A percentile compares a stretch with the other conserved stretches of the same genome.
These are phyloP conservation scores for Trichosporon inkin DNA, from an alignment of 1,284 basidiomycete species.

Conservation along the genomic window DNA sequence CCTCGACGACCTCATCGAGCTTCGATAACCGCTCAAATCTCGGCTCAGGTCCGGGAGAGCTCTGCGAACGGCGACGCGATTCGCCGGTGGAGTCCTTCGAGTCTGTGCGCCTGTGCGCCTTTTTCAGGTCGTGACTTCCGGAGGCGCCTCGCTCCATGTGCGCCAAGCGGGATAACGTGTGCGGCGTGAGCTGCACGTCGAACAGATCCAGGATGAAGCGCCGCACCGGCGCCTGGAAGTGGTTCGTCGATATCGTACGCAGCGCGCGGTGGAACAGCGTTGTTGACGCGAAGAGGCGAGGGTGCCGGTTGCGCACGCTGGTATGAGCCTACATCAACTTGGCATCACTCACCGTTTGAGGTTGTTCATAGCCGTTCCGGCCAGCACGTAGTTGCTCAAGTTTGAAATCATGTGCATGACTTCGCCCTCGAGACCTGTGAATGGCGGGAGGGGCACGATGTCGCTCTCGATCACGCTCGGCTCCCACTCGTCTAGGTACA, in stretches of 20 bases:
- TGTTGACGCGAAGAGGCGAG: conserved; percentile 66
- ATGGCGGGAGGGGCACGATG: conserved; percentile 59
- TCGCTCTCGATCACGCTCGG: conserved; percentile 36
- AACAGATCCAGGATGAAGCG: conserved; percentile 91
- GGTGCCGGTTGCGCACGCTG: conserved; percentile 72
- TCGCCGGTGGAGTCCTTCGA: conserved; percentile 4
- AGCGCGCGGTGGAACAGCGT: conserved; percentile 76
- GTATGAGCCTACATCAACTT: conserved; percentile 9
- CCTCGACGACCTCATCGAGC: neutral
- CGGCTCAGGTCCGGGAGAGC: conserved; percentile 19
- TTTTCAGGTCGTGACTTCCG: neutral
- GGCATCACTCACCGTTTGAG: conserved; percentile 63
- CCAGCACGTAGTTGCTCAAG: conserved; percentile 91
- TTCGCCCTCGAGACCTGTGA: conserved; percentile 71
- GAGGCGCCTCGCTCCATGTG: conserved; percentile 29
- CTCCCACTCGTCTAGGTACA: conserved; percentile 77
- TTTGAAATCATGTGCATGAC: conserved; percentile 87
- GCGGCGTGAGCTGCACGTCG: conserved; percentile 61
- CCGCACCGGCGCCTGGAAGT: conserved; percentile 83
- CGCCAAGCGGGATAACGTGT: conserved; percentile 32
- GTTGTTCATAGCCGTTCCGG: conserved; percentile 82
- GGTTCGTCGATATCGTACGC: conserved; percentile 77
- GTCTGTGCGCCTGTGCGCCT: neutral
- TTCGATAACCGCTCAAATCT: neutral
- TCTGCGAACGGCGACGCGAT: conserved; percentile 12